phyloP scores from a whole-genome alignment of 805 yeast species.

The Candida patagonica region DNA sequence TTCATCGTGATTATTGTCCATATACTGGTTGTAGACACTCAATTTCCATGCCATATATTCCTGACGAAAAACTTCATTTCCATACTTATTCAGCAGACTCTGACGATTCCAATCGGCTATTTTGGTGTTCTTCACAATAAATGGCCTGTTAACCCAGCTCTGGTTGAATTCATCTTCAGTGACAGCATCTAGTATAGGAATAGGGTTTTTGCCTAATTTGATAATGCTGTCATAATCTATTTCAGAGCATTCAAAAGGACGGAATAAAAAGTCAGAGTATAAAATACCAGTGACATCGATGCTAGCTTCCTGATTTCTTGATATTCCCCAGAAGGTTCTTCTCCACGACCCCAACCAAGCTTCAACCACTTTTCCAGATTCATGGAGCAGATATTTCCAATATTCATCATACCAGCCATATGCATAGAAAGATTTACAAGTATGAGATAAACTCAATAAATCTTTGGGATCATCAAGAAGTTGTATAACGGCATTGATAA shows the following conservation, averaged over 20 bases:
- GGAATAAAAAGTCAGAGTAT: slow-evolving; percentile 68
- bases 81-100: slow-evolving; percentile 42
- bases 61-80: slow-evolving; percentile 59
- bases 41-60: slow-evolving; percentile 81
- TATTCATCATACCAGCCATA: slow-evolving; percentile 67
- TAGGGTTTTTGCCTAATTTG: slow-evolving; percentile 34
- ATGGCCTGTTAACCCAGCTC: slow-evolving; percentile 48
- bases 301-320: slow-evolving; percentile 31
- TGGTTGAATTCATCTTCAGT: slow-evolving; percentile 41
- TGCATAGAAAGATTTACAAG: slow-evolving; percentile 64
- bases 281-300: slow-evolving; percentile 31
- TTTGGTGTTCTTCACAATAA: slow-evolving; percentile 36
- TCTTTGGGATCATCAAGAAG: slow-evolving; percentile 40
- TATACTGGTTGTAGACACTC: slow-evolving; percentile 50
- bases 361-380: slow-evolving; percentile 24
- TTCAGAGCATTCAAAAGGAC: slow-evolving; percentile 78
- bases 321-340: slow-evolving; percentile 36
- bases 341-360: slow-evolving; percentile 82
- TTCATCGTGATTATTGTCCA: slow-evolving; percentile 59
- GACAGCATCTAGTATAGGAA: slow-evolving; percentile 33
- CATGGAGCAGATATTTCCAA: slow-evolving; percentile 57
- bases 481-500: slow-evolving; percentile 44
- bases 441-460: slow-evolving; percentile 42
- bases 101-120: slow-evolving; percentile 64
- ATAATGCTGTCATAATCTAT: slow-evolving; percentile 48